Conservation (phyloP, 2,329 filamentous ascomycete species). For the Stenocarpella maydis region DNA sequence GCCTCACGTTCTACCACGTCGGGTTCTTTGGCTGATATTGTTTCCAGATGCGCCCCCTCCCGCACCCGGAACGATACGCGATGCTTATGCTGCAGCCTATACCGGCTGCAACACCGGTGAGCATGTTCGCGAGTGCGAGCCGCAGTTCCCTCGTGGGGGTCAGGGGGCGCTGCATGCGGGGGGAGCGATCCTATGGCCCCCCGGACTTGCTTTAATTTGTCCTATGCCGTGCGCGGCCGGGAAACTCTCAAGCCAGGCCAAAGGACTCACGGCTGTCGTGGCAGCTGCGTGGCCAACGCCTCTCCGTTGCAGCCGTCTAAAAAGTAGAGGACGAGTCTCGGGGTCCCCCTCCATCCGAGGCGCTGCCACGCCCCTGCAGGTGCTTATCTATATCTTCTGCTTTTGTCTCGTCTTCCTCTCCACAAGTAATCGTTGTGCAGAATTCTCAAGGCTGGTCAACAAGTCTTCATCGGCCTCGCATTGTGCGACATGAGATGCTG, state of each 20-base stretch:
- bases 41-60: background rate
- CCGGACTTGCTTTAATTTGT: background rate
- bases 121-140: background rate
- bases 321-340: background rate
- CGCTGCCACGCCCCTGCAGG: background rate
- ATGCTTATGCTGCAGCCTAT: background rate
- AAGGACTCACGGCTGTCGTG: background rate
- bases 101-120: conserved; percentile 4
- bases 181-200: background rate
- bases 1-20: background rate
- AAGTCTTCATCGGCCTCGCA: conserved; percentile 11
- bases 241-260: no score
- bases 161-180: background rate
- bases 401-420: background rate
- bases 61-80: background rate
- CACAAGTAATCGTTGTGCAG: background rate
- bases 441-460: background rate
- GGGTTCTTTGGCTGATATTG: background rate
- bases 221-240: background rate
- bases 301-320: conserved; percentile 11
- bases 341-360: background rate
- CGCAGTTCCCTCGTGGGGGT: background rate
- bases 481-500: conserved; percentile 7
- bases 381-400: background rate
- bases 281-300: conserved; percentile 15